Conservation (phyloP, 768 basidiomycete species). For the Suillus tomentosus region DNA sequence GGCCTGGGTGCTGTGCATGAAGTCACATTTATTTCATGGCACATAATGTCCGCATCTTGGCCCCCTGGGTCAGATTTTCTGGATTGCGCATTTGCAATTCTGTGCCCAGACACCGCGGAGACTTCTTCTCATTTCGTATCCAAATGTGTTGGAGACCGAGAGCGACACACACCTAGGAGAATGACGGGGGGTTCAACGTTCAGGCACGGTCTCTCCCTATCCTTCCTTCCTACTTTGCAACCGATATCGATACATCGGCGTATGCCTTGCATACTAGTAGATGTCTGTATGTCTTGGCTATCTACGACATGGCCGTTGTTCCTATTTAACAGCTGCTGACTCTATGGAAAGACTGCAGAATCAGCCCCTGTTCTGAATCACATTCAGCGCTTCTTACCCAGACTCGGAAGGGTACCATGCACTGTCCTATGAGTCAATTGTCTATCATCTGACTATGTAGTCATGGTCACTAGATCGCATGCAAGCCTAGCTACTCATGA, state of each 20-base stretch:
- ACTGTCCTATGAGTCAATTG: background rate
- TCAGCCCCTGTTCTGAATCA: background rate
- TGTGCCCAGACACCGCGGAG: background rate
- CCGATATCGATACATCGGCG: background rate
- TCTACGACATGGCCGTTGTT: background rate
- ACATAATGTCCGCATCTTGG: background rate
- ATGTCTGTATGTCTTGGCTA: background rate
- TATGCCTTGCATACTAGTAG: background rate
- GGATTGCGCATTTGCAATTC: background rate
- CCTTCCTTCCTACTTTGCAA: background rate
- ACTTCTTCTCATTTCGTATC: background rate
- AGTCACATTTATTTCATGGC: background rate
- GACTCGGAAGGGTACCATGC: background rate
- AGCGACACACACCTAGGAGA: background rate
- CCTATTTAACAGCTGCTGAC: background rate
- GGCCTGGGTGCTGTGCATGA: background rate
- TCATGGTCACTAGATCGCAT: background rate
- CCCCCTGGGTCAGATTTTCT: background rate
- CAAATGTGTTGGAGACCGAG: background rate
- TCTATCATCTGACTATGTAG: background rate
- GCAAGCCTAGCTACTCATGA: background rate
- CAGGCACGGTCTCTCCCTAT: constrained; percentile 49
- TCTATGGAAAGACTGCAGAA: background rate
- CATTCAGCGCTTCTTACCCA: background rate
- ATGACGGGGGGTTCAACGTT: constrained; percentile 47